Base-by-base conservation (phyloP, 2,329 filamentous ascomycete genomes). In the Didymella exigua region DNA sequence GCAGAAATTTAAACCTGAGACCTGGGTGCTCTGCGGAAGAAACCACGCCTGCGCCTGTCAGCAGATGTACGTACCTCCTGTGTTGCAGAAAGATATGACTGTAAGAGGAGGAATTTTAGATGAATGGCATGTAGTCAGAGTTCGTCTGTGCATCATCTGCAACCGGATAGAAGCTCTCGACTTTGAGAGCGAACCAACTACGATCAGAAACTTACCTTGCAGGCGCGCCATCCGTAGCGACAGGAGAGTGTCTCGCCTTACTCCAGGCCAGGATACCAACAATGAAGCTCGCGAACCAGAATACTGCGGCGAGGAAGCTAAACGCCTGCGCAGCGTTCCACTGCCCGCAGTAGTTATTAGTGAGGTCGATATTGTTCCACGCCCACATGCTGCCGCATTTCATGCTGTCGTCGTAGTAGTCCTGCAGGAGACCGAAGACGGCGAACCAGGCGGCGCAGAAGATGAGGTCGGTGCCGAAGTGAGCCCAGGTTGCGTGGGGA, bases 321-420 rank as follows among this genome's bases (percentile, higher is more conserved):
- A 92, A 91, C 9, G 88, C 88, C 65, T 89, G 82, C 56, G 84
- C 80, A 23, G 89, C 84, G 76, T 89, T 91, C 82, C 85, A 89
- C 62, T 84, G 82, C 51, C 83, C 80, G 74, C 89, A 93, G n/a
- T 74, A 70, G 33, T 80, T 58, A 78, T 56, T 41, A 16, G 44
- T 54, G 14, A 62, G 50, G 18, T 65, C 66, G 53, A 89, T 78
- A 45, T 79, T 78, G 56, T 70, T 68, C 87, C 87, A 89, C 69
- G 83, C 27, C 59, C 66, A 73, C 10, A 47, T 49, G 21, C 61
- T 54, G n/a, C 67, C 67, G 40, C 70, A 74, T 18, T 56, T 54
- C 8, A 61, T 33, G 10, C 30, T 14, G 9, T 57, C 38, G 18
- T 59, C 43, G 26, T 68, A 61, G 54, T 60, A 74, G 37, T 70